Conservation (phyloP, 805 yeast species). For the Candida qinlingensis region DNA sequence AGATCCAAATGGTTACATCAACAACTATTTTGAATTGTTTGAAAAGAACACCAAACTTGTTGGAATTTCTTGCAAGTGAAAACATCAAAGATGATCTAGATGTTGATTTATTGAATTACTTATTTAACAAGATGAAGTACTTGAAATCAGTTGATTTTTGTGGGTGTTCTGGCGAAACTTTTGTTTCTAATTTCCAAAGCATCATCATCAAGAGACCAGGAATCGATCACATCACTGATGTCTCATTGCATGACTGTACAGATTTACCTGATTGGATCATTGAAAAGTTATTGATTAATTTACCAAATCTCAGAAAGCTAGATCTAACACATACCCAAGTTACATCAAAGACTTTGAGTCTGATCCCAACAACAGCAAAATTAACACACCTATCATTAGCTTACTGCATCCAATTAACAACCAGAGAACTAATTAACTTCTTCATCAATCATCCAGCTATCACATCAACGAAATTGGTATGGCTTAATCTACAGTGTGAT, state of each 20-base stretch:
- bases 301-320: conserved; percentile 53
- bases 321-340: conserved; percentile 82
- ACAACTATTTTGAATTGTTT: conserved; percentile 64
- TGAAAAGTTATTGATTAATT: conserved; percentile 49
- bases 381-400: conserved; percentile 72
- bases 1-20: conserved; percentile 84
- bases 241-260: conserved; percentile 87
- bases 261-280: conserved; percentile 59
- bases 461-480: conserved; percentile 42
- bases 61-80: conserved; percentile 80
- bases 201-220: conserved; percentile 25
- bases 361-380: conserved; percentile 49
- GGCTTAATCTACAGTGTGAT: conserved; percentile 65
- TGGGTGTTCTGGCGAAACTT: conserved; percentile 69
- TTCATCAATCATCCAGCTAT: conserved; percentile 67
- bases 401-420: conserved; percentile 61
- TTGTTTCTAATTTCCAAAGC: conserved; percentile 52
- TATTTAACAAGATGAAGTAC: conserved; percentile 49
- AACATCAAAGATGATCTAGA: conserved; percentile 81
- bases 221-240: conserved; percentile 22
- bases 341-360: conserved; percentile 52
- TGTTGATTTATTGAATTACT: conserved; percentile 43
- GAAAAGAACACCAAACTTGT: conserved; percentile 55
- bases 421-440: conserved; percentile 66
- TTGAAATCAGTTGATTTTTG: conserved; percentile 79